These are phyloP conservation scores for Xylaria sp. DNA, from an alignment of 495 filamentous ascomycete genomes.

Conservation along the genomic window DNA sequence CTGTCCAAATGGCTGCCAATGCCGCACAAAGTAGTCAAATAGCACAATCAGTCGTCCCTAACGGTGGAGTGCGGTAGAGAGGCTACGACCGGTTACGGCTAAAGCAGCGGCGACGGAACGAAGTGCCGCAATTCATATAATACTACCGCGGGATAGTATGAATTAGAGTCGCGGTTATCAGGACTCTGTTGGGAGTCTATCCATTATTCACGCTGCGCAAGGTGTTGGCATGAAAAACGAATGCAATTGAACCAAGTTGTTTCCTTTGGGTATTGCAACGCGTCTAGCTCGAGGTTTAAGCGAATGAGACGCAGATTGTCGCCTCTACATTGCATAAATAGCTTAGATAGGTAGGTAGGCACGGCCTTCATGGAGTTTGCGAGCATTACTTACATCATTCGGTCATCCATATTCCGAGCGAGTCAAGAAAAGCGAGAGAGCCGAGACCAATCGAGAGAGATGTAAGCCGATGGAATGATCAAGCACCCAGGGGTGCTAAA, in stretches of 20 bases:
- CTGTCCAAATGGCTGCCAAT: conserved; percentile 36
- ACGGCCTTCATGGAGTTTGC: conserved; percentile 19
- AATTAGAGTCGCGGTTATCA: neutral
- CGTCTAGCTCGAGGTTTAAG: neutral
- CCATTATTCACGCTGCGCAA: conserved; percentile 11
- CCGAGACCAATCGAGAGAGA: conserved; percentile 15
- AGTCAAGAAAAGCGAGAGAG: conserved; percentile 20
- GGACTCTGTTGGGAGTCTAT: conserved; percentile 3
- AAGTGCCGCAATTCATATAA: no score
- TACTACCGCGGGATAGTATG: no score
- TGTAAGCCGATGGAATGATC: conserved; percentile 17
- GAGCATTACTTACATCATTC: conserved; percentile 20
- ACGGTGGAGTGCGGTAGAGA: conserved; percentile 42
- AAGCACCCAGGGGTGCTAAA: conserved; percentile 43
- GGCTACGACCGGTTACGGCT: neutral
- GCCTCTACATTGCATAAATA: conserved; percentile 23
- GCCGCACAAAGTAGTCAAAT: conserved; percentile 37
- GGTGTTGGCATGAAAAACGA: conserved; percentile 8
- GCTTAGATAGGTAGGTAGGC: conserved; percentile 25
- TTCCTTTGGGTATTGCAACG: conserved; percentile 21
- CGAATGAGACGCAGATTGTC: neutral
- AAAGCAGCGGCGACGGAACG: neutral
- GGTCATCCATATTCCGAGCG: conserved; percentile 8
- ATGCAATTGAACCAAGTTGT: conserved; percentile 19
- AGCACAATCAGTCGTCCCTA: conserved; percentile 30